Evolutionary conservation across 441 rosid species (phyloP).

Genomic region (Bruguiera hainesii): DNA sequence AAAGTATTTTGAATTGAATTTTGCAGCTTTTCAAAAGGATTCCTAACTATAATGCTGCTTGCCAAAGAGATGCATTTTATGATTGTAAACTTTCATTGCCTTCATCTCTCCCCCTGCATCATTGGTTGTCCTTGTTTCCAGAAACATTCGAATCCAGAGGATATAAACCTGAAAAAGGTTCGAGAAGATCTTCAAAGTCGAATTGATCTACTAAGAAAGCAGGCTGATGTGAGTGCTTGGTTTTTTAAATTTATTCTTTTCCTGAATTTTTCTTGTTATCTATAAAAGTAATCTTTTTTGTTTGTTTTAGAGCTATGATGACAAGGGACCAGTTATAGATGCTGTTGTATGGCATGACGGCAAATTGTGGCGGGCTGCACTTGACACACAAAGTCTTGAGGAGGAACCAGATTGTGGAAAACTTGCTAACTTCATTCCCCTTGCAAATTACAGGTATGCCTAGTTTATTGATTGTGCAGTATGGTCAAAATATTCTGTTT

Average conservation of each 20-base stretch:
- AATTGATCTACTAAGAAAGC: slow-evolving; percentile 76
- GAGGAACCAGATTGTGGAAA: slow-evolving; percentile 72
- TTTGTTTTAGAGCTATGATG: slow-evolving; percentile 67
- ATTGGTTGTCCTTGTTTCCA: slow-evolving; percentile 32
- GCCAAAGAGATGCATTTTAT: not conserved
- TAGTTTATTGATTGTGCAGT: slow-evolving; percentile 4
- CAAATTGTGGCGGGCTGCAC: slow-evolving; percentile 90
- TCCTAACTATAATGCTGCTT: not conserved
- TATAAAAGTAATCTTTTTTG: slow-evolving; percentile 15
- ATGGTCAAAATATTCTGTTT: slow-evolving; percentile 6
- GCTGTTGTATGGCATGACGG: slow-evolving; percentile 99
- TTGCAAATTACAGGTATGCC: slow-evolving; percentile 75
- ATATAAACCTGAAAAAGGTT: slow-evolving; percentile 58
- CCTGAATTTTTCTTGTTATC: slow-evolving; percentile 10
- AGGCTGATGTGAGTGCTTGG: slow-evolving; percentile 65
- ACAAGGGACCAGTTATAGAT: slow-evolving; percentile 91
- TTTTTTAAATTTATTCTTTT: slow-evolving; percentile 21
- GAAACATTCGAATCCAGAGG: slow-evolving; percentile 76
- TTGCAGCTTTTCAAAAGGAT: slow-evolving; percentile 5
- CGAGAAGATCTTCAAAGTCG: slow-evolving; percentile 83
- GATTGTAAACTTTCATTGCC: not conserved
- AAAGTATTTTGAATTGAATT: slow-evolving; percentile 8
- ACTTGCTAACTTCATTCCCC: slow-evolving; percentile 71
- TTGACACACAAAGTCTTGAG: slow-evolving; percentile 89
- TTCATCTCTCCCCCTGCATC: slow-evolving; percentile 4